Evolutionary conservation across 768 basidiomycete genomes (phyloP).

Genomic region (Dentipellis fragilis): DNA sequence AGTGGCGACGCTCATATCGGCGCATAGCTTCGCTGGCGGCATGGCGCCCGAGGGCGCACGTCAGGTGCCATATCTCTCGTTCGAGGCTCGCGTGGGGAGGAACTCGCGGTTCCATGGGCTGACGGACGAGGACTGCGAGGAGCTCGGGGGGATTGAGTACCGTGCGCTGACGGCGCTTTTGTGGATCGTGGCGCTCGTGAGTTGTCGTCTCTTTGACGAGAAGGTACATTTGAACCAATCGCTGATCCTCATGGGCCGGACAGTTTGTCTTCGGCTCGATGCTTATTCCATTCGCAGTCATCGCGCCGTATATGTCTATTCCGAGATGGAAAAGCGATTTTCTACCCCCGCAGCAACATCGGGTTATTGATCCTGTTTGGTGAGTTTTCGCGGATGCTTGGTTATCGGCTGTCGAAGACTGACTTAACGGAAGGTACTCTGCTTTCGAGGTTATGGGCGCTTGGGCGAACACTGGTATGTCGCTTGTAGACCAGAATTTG

Average conservation of each 20-base stretch:
- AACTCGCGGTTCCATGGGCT: constrained; percentile 73
- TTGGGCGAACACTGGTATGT: constrained; percentile 43
- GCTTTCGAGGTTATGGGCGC: constrained; percentile 40
- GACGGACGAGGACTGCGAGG: constrained; percentile 72
- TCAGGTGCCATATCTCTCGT: constrained; percentile 24
- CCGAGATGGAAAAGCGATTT: constrained; percentile 29
- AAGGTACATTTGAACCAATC: constrained; percentile 59
- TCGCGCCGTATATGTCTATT: constrained; percentile 36
- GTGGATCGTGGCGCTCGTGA: constrained; percentile 67
- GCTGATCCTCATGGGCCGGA: constrained; percentile 41
- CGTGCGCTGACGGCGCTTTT: constrained; percentile 68
- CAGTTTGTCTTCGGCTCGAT: constrained; percentile 39
- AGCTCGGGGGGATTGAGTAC: constrained; percentile 88
- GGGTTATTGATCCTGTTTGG: constrained; percentile 33
- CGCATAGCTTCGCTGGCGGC: constrained; percentile 7
- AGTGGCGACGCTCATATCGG: constrained; percentile 42
- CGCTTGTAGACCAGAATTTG: constrained; percentile 40
- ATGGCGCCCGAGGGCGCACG: constrained; percentile 7
- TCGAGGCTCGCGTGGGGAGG: constrained; percentile 41
- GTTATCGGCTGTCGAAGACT: no score
- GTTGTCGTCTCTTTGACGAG: constrained; percentile 19
- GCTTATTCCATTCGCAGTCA: constrained; percentile 31
- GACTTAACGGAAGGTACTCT: constrained; percentile 26
- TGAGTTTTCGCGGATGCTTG: constrained; percentile 11
- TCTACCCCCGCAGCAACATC: constrained; percentile 25